Base-by-base conservation (phyloP, 148 eudicot species). In the Mesembryanthemum crystallinum region DNA sequence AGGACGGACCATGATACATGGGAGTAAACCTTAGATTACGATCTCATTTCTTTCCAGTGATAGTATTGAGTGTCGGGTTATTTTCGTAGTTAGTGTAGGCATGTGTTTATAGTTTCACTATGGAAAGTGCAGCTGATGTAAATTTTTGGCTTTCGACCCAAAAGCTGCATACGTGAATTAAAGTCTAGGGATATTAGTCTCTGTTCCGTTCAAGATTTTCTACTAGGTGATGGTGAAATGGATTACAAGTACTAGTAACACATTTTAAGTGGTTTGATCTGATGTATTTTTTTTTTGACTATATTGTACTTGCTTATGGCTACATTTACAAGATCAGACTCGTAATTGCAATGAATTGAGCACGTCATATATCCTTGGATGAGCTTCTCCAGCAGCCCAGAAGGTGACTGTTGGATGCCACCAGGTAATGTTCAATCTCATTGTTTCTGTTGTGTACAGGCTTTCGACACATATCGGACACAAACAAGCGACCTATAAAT, bases 71-170 rank as follows among this genome's bases (percentile, higher is more conserved):
- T 55, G 15, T 37, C 32, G 35, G 66, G 64, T 29, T 0, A 43
- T n/a, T 20, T 65, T 52, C 10, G 29, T 76, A 28, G 30, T 54
- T 49, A 69, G 69, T 42, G 20, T 29, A 23, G 42, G 57, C n/a
- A 1, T 64, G 14, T 51, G 59, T 72, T 57, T 8, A 21, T 42
- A 75, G 79, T 76, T 45, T 76, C 58, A 1, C 33, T 35, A 1
- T 42, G 57, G 37, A 27, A 67, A 57, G 57, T 76, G 79, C 79
- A 70, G 76, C 75, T 64, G 8, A 58, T 80, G 76, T 76, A 76
- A 54, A 76, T 76, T 64, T 32, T 32, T 42, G n/a, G n/a, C n/a
- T 42, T 74, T 68, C 30, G 45, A 30, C 67, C 30, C 8, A 55
- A 45, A 47, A 66, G 60, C 68, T 62, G 75, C 69, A 4, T 72